Evolutionary conservation across 768 basidiomycete species (phyloP).

Genomic region (Coprinellus micaceus): DNA sequence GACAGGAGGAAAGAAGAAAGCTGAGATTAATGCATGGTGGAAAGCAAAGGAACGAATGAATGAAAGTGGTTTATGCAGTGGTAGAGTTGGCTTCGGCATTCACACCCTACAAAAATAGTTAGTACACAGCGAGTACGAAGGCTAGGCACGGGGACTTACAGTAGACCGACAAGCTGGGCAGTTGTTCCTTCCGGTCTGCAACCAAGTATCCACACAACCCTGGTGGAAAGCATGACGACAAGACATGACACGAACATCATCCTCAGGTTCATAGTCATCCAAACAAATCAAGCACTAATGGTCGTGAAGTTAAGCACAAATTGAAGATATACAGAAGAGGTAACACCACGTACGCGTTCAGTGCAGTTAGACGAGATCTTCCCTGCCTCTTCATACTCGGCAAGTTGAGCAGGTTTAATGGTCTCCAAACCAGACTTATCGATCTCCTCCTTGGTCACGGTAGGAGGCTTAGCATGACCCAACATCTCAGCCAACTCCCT

Average conservation of each 20-base stretch:
- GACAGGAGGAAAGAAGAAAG: too few species aligned
- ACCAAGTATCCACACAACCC: slow-evolving; percentile 84
- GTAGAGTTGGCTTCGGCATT: too few species aligned
- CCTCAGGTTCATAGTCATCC: slow-evolving; percentile 76
- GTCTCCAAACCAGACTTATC: slow-evolving; percentile 78
- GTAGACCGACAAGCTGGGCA: slow-evolving; percentile 88
- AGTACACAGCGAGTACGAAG: too few species aligned
- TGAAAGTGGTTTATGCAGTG: too few species aligned
- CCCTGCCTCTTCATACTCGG: slow-evolving; percentile 54
- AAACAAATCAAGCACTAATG: slow-evolving; percentile 79
- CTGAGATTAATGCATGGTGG: too few species aligned
- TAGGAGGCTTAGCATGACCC: slow-evolving; percentile 79
- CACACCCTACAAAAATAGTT: too few species aligned
- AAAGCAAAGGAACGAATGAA: too few species aligned
- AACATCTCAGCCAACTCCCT: slow-evolving; percentile 83
- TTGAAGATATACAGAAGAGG: background rate
- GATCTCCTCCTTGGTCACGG: slow-evolving; percentile 80
- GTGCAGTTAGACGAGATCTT: slow-evolving; percentile 72
- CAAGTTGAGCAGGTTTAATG: slow-evolving; percentile 55
- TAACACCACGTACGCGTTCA: slow-evolving; percentile 58
- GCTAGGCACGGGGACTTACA: slow-evolving; percentile 34
- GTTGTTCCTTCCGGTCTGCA: slow-evolving; percentile 80
- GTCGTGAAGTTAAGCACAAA: background rate
- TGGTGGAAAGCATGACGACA: slow-evolving; percentile 93
- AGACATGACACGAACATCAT: slow-evolving; percentile 73